phyloP scores from a whole-genome alignment of 2,329 filamentous ascomycete species.

The Pseudogymnoascus sp. region DNA sequence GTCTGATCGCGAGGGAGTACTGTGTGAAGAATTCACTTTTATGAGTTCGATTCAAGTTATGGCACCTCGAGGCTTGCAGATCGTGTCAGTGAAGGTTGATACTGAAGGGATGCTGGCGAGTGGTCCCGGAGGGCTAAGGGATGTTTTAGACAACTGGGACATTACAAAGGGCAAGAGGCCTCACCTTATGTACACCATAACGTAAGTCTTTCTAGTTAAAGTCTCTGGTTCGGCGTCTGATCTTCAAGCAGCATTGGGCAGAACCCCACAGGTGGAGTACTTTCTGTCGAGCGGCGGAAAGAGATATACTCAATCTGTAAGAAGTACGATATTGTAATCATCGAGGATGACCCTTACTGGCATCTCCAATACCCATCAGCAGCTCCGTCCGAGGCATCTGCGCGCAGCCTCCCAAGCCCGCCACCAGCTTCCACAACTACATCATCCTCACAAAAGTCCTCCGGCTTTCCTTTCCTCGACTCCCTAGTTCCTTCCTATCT shows the following conservation, averaged over 20 bases:
- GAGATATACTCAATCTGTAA: slow-evolving; percentile 75
- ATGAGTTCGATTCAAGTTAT: slow-evolving; percentile 65
- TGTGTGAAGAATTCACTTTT: slow-evolving; percentile 77
- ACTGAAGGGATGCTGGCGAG: slow-evolving; percentile 68
- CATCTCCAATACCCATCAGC: slow-evolving; percentile 82
- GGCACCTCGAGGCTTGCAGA: slow-evolving; percentile 52
- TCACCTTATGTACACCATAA: slow-evolving; percentile 83
- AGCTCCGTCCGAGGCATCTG: slow-evolving; percentile 31
- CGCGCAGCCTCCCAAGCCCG: slow-evolving; percentile 17
- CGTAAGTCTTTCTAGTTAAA: slow-evolving; percentile 46
- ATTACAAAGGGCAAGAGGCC: slow-evolving; percentile 63
- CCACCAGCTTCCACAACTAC: slow-evolving; percentile 16
- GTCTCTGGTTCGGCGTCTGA: slow-evolving; percentile 14
- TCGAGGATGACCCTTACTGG: slow-evolving; percentile 96
- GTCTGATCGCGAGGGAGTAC: slow-evolving; percentile 62
- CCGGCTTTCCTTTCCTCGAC: slow-evolving; percentile 73
- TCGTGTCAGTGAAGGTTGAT: slow-evolving; percentile 69
- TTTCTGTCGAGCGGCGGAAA: slow-evolving; percentile 65
- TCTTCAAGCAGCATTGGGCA: slow-evolving; percentile 60
- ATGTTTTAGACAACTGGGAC: slow-evolving; percentile 81
- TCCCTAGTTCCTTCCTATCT: slow-evolving; percentile 77
- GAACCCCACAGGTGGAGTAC: slow-evolving; percentile 73
- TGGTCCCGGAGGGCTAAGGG: slow-evolving; percentile 65
- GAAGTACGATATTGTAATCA: slow-evolving; percentile 79
- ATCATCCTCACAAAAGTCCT: slow-evolving; percentile 35